Evolutionary conservation across 2,329 filamentous ascomycete genomes (phyloP).

Genomic region (Aspergillus pseudoviridinutans): DNA sequence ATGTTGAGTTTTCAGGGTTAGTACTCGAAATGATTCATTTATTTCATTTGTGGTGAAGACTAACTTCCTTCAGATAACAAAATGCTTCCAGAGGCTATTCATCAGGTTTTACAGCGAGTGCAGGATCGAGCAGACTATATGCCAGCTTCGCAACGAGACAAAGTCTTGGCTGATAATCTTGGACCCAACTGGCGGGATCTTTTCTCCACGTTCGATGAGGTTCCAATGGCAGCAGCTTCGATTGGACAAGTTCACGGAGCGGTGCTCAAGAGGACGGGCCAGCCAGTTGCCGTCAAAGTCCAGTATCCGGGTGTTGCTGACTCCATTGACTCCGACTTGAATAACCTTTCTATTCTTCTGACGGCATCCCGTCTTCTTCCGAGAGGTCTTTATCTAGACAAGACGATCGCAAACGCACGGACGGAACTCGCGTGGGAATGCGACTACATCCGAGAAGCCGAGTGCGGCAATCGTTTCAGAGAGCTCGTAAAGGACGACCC

Average conservation of each 20-base stretch:
- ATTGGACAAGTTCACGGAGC: conserved; percentile 95
- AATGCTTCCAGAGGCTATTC: conserved; percentile 82
- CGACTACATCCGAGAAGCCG: conserved; percentile 85
- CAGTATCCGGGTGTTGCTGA: conserved; percentile 95
- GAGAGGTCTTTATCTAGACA: conserved; percentile 88
- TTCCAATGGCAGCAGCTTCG: conserved; percentile 89
- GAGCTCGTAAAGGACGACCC: conserved; percentile 72
- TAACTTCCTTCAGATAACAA: conserved; percentile 63
- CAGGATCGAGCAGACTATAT: conserved; percentile 98
- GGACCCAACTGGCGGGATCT: conserved; percentile 80
- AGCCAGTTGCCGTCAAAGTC: conserved; percentile 86
- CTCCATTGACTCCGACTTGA: conserved; percentile 94
- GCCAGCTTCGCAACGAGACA: conserved; percentile 87
- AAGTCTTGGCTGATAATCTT: conserved; percentile 73
- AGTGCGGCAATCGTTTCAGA: conserved; percentile 72
- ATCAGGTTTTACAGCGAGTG: conserved; percentile 85
- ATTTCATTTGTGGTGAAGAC: background rate
- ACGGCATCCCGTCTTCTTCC: conserved; percentile 87
- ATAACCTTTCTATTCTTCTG: conserved; percentile 85
- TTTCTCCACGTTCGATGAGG: conserved; percentile 81
- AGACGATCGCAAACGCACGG: conserved; percentile 93
- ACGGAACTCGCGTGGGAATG: conserved; percentile 95
- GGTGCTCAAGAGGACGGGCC: conserved; percentile 67
- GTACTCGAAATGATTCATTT: conserved; percentile 3
- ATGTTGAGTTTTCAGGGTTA: conserved; percentile 90